Conservation (phyloP, 2,329 filamentous ascomycete genomes). For the Colletotrichum echinochloae region DNA sequence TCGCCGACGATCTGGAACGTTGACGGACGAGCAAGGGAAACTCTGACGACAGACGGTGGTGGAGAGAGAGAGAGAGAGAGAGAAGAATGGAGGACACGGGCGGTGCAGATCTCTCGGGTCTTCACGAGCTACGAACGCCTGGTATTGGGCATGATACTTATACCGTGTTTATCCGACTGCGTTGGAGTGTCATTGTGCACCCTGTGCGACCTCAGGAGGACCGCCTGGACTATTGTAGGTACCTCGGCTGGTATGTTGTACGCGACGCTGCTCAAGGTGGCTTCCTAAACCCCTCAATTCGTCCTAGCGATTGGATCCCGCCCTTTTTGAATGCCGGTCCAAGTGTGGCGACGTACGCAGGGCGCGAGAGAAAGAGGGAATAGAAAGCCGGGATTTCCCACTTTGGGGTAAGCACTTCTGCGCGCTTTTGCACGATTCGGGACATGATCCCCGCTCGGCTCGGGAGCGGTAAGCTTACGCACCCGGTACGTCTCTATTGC, state of each 20-base stretch:
- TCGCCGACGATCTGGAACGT: not conserved
- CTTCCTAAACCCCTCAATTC: not conserved
- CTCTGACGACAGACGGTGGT: not conserved
- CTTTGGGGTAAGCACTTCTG: not conserved
- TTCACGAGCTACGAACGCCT: constrained; percentile 5
- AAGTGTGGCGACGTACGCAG: not conserved
- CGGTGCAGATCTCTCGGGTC: not conserved
- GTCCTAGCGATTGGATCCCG: not conserved
- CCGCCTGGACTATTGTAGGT: too few species aligned
- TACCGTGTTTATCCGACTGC: too few species aligned
- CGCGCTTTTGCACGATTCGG: constrained; percentile 12
- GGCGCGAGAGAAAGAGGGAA: not conserved
- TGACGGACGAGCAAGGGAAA: not conserved
- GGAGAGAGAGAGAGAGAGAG: too few species aligned
- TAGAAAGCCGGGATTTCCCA: not conserved
- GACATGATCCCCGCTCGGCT: constrained; percentile 14
- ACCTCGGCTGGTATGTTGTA: constrained; percentile 32
- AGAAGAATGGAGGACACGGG: not conserved
- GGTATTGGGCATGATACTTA: too few species aligned
- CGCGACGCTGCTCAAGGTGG: constrained; percentile 19
- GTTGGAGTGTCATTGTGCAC: too few species aligned
- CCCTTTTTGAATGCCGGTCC: not conserved
- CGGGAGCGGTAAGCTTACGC: not conserved
- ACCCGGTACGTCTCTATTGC: too few species aligned
- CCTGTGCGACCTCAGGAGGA: too few species aligned